A percentile compares a stretch with the other conserved stretches of the same genome.
These are phyloP conservation scores for Bondarzewia mesenterica DNA, from an alignment of 1,284 basidiomycete species.

Conservation along the genomic window DNA sequence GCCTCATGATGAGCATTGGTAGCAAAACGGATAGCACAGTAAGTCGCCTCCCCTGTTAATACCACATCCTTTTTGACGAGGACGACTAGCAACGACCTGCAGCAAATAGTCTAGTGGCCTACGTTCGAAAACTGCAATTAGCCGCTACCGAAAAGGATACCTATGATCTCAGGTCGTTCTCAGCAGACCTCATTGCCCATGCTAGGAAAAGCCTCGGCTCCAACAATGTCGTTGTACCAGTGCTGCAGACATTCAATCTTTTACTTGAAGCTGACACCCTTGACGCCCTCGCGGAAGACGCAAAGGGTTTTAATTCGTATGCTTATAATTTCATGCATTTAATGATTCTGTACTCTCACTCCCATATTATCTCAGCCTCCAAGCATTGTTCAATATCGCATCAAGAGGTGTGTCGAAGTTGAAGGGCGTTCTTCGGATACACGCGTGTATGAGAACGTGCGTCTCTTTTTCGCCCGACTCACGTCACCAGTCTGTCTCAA, in stretches of 20 bases:
- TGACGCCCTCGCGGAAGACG: conserved; percentile 32
- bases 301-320: conserved; percentile 45
- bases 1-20: conserved; percentile 70
- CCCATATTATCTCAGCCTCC: conserved; percentile 26
- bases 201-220: conserved; percentile 45
- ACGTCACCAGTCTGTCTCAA: conserved; percentile 13
- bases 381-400: conserved; percentile 40
- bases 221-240: conserved; percentile 71
- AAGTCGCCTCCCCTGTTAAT: conserved; percentile 20
- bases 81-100: conserved; percentile 58
- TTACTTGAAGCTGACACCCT: conserved; percentile 63
- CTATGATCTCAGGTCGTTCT: conserved; percentile 42
- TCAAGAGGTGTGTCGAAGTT: conserved; percentile 55
- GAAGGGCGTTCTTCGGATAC: conserved; percentile 74
- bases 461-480: conserved; percentile 16
- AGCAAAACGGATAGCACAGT: conserved; percentile 80
- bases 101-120: conserved; percentile 50
- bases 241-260: conserved; percentile 67
- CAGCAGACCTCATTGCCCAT: conserved; percentile 46
- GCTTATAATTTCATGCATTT: conserved; percentile 18
- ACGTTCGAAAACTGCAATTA: conserved; percentile 45
- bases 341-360: conserved; percentile 9
- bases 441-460: conserved; percentile 76
- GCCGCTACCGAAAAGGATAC: conserved; percentile 15
- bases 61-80: conserved; percentile 4